These are phyloP conservation scores for Corylus heterophylla DNA, from an alignment of 306 rosid genomes.

Conservation along the genomic window DNA sequence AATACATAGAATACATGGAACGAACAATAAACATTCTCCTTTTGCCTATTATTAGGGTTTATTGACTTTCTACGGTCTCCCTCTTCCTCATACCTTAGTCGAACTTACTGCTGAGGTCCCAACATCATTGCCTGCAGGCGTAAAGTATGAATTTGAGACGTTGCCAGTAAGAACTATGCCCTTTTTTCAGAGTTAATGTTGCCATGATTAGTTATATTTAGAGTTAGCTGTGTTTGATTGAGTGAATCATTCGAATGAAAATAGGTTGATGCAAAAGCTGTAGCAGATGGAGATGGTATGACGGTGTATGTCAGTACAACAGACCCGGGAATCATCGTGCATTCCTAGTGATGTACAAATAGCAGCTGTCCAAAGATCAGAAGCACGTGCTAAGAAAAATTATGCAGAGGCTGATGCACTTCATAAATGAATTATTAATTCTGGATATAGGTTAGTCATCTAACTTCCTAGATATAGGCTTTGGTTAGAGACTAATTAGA, in stretches of 20 bases:
- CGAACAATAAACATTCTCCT: neutral
- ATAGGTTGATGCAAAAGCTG: slow-evolving; percentile 81
- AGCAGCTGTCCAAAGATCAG: slow-evolving; percentile 57
- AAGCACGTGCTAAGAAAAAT: slow-evolving; percentile 52
- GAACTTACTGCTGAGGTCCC: slow-evolving; percentile 40
- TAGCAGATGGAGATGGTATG: slow-evolving; percentile 86
- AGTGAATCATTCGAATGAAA: slow-evolving; percentile 23
- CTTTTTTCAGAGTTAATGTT: neutral
- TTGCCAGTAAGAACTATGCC: slow-evolving; percentile 53
- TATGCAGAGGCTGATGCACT: slow-evolving; percentile 66
- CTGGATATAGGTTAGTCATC: slow-evolving; percentile 76
- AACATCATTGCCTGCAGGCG: slow-evolving; percentile 58
- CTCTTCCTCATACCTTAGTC: slow-evolving; percentile 52
- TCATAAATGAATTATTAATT: slow-evolving; percentile 58
- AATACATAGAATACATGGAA: neutral
- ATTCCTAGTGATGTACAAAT: slow-evolving; percentile 55
- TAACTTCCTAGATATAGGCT: slow-evolving; percentile 13
- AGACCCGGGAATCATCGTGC: slow-evolving; percentile 68
- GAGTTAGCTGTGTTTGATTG: slow-evolving; percentile 15
- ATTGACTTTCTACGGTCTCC: slow-evolving; percentile 65
- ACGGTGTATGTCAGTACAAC: slow-evolving; percentile 82
- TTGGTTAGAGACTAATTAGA: neutral
- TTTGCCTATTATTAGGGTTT: slow-evolving; percentile 46
- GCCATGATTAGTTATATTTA: neutral
- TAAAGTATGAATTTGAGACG: slow-evolving; percentile 60